These are phyloP conservation scores for Pichia sp. DNA, from an alignment of 1,139 yeast species.

Conservation along the genomic window DNA sequence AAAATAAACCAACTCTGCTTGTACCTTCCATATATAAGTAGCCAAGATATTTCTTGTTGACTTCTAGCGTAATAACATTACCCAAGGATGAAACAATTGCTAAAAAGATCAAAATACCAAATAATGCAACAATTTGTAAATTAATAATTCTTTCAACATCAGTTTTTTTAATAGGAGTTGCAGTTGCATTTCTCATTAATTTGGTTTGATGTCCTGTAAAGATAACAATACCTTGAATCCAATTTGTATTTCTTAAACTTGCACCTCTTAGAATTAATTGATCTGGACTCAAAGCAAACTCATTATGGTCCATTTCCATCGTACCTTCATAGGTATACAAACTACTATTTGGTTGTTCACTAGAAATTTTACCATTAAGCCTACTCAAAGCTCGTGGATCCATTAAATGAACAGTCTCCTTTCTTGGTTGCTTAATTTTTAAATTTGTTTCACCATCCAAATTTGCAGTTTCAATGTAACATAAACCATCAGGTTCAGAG, in stretches of 20 bases:
- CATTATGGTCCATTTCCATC: slow-evolving; percentile 48
- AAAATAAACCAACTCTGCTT: slow-evolving; percentile 60
- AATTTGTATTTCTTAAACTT: slow-evolving; percentile 84
- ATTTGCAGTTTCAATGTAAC: slow-evolving; percentile 96
- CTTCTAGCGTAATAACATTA: slow-evolving; percentile 66
- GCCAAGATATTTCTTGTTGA: slow-evolving; percentile 45
- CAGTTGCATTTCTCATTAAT: slow-evolving; percentile 96
- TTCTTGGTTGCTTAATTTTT: slow-evolving; percentile 82
- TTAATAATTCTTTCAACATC: slow-evolving; percentile 96
- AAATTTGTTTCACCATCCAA: slow-evolving; percentile 96
- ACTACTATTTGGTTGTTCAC: slow-evolving; percentile 94
- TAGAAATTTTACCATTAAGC: slow-evolving; percentile 52
- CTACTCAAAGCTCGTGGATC: slow-evolving; percentile 56
- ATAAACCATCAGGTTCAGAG: slow-evolving; percentile 96
- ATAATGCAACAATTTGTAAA: slow-evolving; percentile 81
- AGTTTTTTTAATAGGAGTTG: slow-evolving; percentile 94
- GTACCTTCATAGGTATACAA: slow-evolving; percentile 94
- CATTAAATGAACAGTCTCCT: slow-evolving; percentile 70
- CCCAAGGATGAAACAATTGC: slow-evolving; percentile 82
- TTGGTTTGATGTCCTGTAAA: slow-evolving; percentile 99
- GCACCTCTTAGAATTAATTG: slow-evolving; percentile 93
- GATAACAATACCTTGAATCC: slow-evolving; percentile 90
- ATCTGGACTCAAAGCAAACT: slow-evolving; percentile 77
- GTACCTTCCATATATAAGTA: slow-evolving; percentile 69
- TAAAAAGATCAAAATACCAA: slow-evolving; percentile 68